phyloP scores from a whole-genome alignment of 192 early-diverging fungal genomes.

The Backusella liffmaniae region DNA sequence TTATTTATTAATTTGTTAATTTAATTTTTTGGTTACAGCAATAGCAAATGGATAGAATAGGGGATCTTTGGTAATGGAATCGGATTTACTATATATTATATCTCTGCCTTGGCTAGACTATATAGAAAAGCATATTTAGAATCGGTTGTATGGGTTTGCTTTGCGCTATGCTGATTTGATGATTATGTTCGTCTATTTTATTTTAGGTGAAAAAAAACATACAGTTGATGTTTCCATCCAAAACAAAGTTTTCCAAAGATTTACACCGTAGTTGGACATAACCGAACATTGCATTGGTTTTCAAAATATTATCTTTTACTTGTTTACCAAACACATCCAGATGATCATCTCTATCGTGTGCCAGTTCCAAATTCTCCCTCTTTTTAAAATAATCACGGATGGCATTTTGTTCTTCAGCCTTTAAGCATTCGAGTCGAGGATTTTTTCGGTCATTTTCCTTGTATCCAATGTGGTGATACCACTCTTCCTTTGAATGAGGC shows the following conservation, averaged over 20 bases:
- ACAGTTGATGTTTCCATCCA: neutral
- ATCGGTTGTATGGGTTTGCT: neutral
- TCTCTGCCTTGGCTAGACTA: neutral
- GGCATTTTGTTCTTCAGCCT: neutral
- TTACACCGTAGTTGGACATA: neutral
- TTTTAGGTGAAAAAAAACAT: neutral
- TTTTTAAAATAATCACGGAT: neutral
- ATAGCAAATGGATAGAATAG: neutral
- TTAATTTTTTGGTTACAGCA: neutral
- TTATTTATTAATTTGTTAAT: neutral
- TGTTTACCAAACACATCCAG: neutral
- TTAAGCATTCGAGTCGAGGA: neutral
- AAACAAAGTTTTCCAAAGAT: neutral
- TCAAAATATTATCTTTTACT: neutral
- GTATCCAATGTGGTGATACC: neutral
- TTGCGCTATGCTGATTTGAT: neutral
- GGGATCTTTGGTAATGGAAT: neutral
- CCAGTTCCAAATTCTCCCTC: neutral
- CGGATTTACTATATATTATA: neutral
- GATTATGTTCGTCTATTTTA: neutral
- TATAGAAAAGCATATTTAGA: neutral
- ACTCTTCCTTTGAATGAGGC: neutral
- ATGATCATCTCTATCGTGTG: neutral
- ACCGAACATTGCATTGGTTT: neutral
- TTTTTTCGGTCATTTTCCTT: neutral